Evolutionary conservation across 164 flowering plant species (phyloP).

Genomic region (Aristolochia fimbriata): DNA sequence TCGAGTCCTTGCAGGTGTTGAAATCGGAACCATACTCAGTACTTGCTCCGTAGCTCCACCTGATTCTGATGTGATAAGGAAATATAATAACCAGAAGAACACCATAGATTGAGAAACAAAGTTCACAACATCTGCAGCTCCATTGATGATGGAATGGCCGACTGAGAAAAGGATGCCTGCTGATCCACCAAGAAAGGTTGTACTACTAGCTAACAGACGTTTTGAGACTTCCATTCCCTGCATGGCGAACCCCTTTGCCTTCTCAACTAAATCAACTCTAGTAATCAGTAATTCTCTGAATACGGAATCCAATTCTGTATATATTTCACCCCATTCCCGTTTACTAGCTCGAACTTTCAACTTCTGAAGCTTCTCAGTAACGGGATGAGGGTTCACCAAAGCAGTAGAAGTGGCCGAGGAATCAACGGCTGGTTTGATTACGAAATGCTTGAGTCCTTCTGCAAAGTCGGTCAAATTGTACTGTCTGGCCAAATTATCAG

Average conservation of each 20-base stretch:
- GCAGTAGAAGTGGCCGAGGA: conserved; percentile 37
- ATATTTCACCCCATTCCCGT: conserved; percentile 64
- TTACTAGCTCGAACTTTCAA: conserved; percentile 37
- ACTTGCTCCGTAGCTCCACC: conserved; percentile 96
- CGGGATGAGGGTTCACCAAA: conserved; percentile 32
- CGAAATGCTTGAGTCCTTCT: conserved; percentile 67
- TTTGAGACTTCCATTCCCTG: conserved; percentile 65
- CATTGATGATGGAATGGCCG: conserved; percentile 55
- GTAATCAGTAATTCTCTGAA: conserved; percentile 54
- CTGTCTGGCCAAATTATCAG: conserved; percentile 74
- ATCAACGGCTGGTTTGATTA: conserved; percentile 26
- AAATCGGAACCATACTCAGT: conserved; percentile 65
- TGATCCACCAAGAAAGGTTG: conserved; percentile 59
- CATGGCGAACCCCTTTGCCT: conserved; percentile 69
- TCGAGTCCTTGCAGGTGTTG: conserved; percentile 40
- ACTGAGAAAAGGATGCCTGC: conserved; percentile 51
- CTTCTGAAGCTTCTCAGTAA: conserved; percentile 48
- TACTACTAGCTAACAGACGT: conserved; percentile 56
- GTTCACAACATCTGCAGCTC: conserved; percentile 82
- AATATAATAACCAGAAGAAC: conserved; percentile 84
- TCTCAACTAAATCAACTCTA: conserved; percentile 67
- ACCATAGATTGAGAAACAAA: conserved; percentile 77
- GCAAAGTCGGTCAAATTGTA: conserved; percentile 88
- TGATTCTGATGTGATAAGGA: conserved; percentile 82
- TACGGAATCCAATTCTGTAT: conserved; percentile 50